Percentiles rank a stretch among this genome's conserved stretches.
Evolutionary conservation across 441 rosid genomes (phyloP).

Genomic region (Arabidopsis hybrid): DNA sequence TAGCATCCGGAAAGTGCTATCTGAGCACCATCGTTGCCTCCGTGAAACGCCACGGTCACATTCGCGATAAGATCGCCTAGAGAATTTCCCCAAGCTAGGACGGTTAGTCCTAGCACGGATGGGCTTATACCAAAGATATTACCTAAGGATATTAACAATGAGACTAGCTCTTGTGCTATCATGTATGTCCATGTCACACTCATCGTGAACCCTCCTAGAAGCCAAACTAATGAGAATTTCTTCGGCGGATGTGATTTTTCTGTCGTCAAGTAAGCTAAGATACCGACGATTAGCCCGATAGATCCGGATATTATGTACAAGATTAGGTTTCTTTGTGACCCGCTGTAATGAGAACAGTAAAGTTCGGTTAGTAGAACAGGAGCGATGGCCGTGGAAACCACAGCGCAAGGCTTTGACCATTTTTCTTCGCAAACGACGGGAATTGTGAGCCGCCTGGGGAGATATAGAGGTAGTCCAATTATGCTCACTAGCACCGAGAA

Average conservation of each 20-base stretch:
- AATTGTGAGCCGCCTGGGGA: slow-evolving; percentile 86
- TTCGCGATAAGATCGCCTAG: slow-evolving; percentile 81
- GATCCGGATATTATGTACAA: slow-evolving; percentile 58
- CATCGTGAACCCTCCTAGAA: slow-evolving; percentile 89
- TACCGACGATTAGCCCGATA: slow-evolving; percentile 56
- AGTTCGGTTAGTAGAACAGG: slow-evolving; percentile 66
- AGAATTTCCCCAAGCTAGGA: slow-evolving; percentile 95
- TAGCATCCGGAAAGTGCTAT: slow-evolving; percentile 85
- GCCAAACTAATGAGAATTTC: slow-evolving; percentile 72
- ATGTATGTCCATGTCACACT: slow-evolving; percentile 88
- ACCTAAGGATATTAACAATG: slow-evolving; percentile 72
- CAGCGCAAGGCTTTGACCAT: slow-evolving; percentile 84
- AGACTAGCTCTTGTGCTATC: slow-evolving; percentile 85
- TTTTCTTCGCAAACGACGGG: slow-evolving; percentile 65
- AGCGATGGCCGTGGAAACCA: slow-evolving; percentile 66
- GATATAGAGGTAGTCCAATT: slow-evolving; percentile 67
- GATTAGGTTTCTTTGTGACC: slow-evolving; percentile 36
- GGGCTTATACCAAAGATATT: slow-evolving; percentile 67
- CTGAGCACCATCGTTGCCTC: slow-evolving; percentile 74
- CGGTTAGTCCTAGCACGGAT: slow-evolving; percentile 79
- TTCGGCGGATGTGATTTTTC: slow-evolving; percentile 67
- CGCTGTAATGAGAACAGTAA: slow-evolving; percentile 52
- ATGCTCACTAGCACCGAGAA: slow-evolving; percentile 43
- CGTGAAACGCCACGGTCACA: slow-evolving; percentile 66
- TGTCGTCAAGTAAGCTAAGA: slow-evolving; percentile 58